Evolutionary conservation across 1,139 yeast species (phyloP).

Genomic region (Sporopachydermia cereana): DNA sequence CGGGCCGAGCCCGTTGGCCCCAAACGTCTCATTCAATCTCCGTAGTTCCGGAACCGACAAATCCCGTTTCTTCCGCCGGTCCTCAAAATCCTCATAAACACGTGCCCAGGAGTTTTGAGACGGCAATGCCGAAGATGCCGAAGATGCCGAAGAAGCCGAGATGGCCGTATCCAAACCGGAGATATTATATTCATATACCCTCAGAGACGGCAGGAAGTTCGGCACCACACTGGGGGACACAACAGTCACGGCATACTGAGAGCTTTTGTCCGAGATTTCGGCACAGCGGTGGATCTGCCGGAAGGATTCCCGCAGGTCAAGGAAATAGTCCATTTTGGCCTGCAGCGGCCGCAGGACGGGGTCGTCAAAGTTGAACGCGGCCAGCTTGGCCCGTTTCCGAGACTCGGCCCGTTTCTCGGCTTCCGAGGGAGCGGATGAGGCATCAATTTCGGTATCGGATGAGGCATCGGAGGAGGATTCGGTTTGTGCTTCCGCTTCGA

Average conservation of each 20-base stretch:
- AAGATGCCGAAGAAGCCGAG: conserved; percentile 4
- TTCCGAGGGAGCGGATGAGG: too few species aligned
- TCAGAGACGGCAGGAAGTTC: conserved; percentile 64
- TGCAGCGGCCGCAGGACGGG: neutral
- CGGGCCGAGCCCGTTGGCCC: conserved; percentile 45
- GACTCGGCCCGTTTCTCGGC: too few species aligned
- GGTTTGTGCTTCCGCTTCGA: too few species aligned
- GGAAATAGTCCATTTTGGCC: neutral
- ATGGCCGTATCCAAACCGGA: conserved; percentile 30
- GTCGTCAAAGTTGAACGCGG: too few species aligned
- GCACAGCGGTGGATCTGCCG: neutral
- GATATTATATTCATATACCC: conserved; percentile 73
- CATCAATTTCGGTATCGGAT: too few species aligned
- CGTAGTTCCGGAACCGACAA: conserved; percentile 45
- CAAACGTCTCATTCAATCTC: conserved; percentile 37
- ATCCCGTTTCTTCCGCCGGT: conserved; percentile 28
- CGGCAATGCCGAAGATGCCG: neutral
- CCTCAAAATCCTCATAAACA: neutral
- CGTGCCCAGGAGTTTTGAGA: neutral
- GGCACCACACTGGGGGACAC: conserved; percentile 68
- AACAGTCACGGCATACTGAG: conserved; percentile 53
- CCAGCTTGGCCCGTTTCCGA: too few species aligned
- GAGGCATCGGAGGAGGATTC: too few species aligned
- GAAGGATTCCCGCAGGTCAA: neutral
- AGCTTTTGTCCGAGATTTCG: conserved; percentile 11